A percentile compares a stretch with the other conserved stretches of the same genome.
phyloP scores from a whole-genome alignment of 768 basidiomycete species.

The Suillus fuscotomentosus region DNA sequence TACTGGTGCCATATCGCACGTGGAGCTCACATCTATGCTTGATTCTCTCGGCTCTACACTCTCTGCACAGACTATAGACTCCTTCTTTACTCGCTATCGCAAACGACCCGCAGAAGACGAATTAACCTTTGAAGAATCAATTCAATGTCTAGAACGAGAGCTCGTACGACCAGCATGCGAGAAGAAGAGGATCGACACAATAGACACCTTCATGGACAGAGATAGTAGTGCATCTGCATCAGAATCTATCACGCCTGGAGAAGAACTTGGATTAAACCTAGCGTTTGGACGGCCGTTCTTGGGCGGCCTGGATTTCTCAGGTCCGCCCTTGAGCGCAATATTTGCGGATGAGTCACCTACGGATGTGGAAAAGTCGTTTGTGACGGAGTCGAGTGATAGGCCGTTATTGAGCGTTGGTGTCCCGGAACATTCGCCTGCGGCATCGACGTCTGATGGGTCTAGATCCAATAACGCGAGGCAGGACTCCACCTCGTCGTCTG shows the following conservation, averaged over 20 bases:
- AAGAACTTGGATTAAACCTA: slow-evolving; percentile 27
- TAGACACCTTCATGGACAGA: slow-evolving; percentile 37
- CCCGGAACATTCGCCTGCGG: slow-evolving; percentile 24
- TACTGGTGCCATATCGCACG: slow-evolving; percentile 64
- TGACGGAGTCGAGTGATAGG: slow-evolving; percentile 49
- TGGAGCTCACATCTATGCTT: slow-evolving; percentile 93
- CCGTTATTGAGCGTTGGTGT: slow-evolving; percentile 32
- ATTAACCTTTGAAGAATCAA: slow-evolving; percentile 73
- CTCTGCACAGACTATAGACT: slow-evolving; percentile 70
- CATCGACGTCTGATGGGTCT: background rate
- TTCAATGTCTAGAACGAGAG: slow-evolving; percentile 85
- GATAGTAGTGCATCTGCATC: slow-evolving; percentile 44
- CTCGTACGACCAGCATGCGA: slow-evolving; percentile 71
- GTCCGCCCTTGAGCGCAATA: slow-evolving; percentile 39
- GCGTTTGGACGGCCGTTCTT: slow-evolving; percentile 39
- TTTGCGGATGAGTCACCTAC: slow-evolving; percentile 28
- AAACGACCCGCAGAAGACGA: slow-evolving; percentile 68
- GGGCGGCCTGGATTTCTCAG: slow-evolving; percentile 62
- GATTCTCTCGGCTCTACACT: slow-evolving; percentile 96
- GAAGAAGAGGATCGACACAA: slow-evolving; percentile 60
- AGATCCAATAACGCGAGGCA: slow-evolving; percentile 18
- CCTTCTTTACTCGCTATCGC: slow-evolving; percentile 73
- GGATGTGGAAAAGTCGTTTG: slow-evolving; percentile 24
- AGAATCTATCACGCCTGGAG: slow-evolving; percentile 40
- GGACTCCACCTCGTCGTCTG: slow-evolving; percentile 44